These are phyloP conservation scores for Cryptococcus jaspeensis DNA, from an alignment of 1,284 basidiomycete species.

Conservation along the genomic window DNA sequence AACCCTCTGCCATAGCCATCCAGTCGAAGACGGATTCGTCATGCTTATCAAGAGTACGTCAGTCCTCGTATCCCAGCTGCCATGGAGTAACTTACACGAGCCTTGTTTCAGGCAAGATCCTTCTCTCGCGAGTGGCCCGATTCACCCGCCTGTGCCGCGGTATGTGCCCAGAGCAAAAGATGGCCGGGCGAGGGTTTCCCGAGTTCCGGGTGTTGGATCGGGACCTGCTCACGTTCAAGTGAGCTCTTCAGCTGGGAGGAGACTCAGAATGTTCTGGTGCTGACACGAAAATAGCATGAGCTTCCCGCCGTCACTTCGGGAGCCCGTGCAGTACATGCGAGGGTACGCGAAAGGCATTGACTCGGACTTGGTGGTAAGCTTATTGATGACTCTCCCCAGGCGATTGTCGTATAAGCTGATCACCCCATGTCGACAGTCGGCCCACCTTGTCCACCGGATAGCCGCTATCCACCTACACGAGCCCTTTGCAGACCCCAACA, in stretches of 20 bases:
- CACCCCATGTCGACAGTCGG: conserved; percentile 22
- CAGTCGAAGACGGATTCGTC: conserved; percentile 35
- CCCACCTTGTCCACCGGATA: conserved; percentile 32
- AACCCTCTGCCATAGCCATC: conserved; percentile 27
- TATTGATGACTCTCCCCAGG: background rate
- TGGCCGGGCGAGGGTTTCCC: conserved; percentile 7
- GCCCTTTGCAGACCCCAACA: conserved; percentile 35
- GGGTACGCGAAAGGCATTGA: conserved; percentile 33
- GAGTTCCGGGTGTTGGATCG: conserved; percentile 32
- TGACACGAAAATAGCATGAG: conserved; percentile 21
- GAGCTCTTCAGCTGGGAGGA: conserved; percentile 2
- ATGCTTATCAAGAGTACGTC: conserved; percentile 41
- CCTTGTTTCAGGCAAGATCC: conserved; percentile 28
- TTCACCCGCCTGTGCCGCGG: conserved; percentile 21
- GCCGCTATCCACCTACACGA: conserved; percentile 44
- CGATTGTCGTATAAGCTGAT: background rate
- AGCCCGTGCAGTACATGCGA: conserved; percentile 31
- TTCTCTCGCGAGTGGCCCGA: conserved; percentile 31
- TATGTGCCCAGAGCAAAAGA: conserved; percentile 10
- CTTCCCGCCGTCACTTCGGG: conserved; percentile 33
- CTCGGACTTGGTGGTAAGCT: conserved; percentile 34
- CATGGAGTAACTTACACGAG: no score
- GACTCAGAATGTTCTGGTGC: no score
- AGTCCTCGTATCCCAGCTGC: no score
- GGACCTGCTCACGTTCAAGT: conserved; percentile 27